phyloP scores from a whole-genome alignment of 2,329 filamentous ascomycete genomes.

The Microcyclosporella mali region DNA sequence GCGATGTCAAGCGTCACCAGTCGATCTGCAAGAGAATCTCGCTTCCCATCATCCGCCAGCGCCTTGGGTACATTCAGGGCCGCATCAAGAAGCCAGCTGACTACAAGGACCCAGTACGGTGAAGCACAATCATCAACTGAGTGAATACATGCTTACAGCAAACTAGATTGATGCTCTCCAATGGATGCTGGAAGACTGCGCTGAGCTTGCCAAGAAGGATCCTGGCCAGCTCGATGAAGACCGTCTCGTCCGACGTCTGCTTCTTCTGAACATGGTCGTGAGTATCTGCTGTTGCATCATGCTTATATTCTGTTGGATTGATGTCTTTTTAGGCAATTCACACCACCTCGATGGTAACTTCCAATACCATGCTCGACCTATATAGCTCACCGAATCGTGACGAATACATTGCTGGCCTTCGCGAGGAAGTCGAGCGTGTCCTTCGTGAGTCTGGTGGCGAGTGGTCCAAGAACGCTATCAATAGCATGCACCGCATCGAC shows the following conservation, averaged over 20 bases:
- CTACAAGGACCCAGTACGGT: slow-evolving; percentile 6
- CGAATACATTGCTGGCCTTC: slow-evolving; percentile 17
- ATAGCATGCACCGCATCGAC: slow-evolving; percentile 21
- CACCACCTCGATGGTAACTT: slow-evolving; percentile 20
- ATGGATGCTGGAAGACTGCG: slow-evolving; percentile 18
- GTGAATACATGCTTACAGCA: background rate
- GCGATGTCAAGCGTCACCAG: slow-evolving; percentile 9
- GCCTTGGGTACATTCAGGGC: slow-evolving; percentile 9
- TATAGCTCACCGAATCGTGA: slow-evolving; percentile 14
- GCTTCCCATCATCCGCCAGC: slow-evolving; percentile 10
- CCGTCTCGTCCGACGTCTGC: slow-evolving; percentile 14
- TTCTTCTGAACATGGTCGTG: slow-evolving; percentile 22
- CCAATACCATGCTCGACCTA: slow-evolving; percentile 22
- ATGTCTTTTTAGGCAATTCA: slow-evolving; percentile 14
- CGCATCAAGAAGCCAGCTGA: slow-evolving; percentile 2
- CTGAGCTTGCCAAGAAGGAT: slow-evolving; percentile 13
- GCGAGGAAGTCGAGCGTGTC: slow-evolving; percentile 20
- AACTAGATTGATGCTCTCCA: slow-evolving; percentile 20
- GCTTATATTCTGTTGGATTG: background rate
- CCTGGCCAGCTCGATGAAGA: slow-evolving; percentile 12
- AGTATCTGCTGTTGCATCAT: slow-evolving; percentile 1
- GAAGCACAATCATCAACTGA: background rate
- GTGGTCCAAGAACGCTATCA: slow-evolving; percentile 23
- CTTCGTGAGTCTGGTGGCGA: slow-evolving; percentile 13
- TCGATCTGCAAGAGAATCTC: slow-evolving; percentile 11